Conservation (phyloP, 768 basidiomycete species). For the Xerocomus brunneocitrinus region DNA sequence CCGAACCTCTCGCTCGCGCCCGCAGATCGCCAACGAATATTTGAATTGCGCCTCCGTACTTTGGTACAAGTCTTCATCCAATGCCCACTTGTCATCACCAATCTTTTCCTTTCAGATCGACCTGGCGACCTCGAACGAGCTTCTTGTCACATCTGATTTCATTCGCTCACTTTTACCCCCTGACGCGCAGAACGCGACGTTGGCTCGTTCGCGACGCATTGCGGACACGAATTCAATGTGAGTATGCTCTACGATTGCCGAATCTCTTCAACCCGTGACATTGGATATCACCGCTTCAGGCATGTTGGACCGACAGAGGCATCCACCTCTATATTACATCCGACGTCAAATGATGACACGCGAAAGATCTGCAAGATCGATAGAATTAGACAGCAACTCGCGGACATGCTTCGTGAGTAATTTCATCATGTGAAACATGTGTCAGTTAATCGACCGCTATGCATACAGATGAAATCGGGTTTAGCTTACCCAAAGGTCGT, state of each 20-base stretch:
- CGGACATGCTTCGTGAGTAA: slow-evolving; percentile 10
- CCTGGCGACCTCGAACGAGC: background rate
- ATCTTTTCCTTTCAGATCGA: background rate
- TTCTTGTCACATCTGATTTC: background rate
- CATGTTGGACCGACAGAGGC: fast-evolving
- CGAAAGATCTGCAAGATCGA: background rate
- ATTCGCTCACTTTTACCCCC: background rate
- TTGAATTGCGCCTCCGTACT: background rate
- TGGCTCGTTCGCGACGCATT: background rate
- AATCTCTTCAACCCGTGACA: no score
- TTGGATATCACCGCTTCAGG: background rate
- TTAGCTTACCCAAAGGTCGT: background rate
- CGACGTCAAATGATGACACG: background rate
- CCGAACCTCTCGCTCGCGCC: background rate
- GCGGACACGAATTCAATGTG: background rate
- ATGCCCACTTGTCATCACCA: no score
- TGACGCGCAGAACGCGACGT: background rate
- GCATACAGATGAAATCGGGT: background rate
- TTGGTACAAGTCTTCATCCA: background rate
- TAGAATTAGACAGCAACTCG: background rate
- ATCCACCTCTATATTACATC: background rate
- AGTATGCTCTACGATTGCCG: background rate
- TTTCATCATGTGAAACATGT: background rate
- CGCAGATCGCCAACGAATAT: background rate
- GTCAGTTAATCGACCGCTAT: background rate